These are phyloP conservation scores for Sphagnum tenellum DNA, from an alignment of 225 moss, liverwort and hornwort genomes.

Conservation along the genomic window DNA sequence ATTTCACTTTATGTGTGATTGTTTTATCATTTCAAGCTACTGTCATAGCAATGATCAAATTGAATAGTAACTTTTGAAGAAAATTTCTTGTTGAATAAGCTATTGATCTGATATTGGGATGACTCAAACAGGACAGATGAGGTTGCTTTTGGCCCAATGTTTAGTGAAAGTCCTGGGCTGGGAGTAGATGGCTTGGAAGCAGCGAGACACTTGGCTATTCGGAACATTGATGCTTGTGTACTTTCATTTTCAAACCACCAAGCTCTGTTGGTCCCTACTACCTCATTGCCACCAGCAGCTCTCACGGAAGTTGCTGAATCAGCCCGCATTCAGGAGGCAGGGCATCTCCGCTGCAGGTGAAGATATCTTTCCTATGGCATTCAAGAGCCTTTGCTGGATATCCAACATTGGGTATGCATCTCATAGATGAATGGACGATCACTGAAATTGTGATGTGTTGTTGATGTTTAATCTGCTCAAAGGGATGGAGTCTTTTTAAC, in stretches of 20 bases:
- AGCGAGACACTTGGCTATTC: constrained; percentile 66
- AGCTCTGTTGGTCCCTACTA: constrained; percentile 57
- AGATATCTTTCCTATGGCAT: background rate
- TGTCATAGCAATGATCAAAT: no score
- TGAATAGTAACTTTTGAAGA: no score
- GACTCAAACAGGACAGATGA: constrained; percentile 67
- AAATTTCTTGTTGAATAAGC: no score
- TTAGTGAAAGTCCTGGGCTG: constrained; percentile 45
- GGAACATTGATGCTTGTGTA: constrained; percentile 79
- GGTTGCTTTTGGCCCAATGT: constrained; percentile 37
- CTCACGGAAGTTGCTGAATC: constrained; percentile 62
- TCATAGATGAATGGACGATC: no score
- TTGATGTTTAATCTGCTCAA: no score
- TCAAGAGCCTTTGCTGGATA: no score
- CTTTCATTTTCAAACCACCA: constrained; percentile 73
- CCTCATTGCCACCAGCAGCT: constrained; percentile 69
- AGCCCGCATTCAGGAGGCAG: constrained; percentile 86
- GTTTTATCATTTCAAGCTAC: no score
- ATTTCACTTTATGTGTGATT: no score
- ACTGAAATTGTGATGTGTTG: no score
- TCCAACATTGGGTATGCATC: no score
- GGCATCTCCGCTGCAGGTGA: constrained; percentile 87
- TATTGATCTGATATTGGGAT: no score
- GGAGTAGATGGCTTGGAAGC: constrained; percentile 42
- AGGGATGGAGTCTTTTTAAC: no score